phyloP scores from a whole-genome alignment of 1,284 basidiomycete genomes.

The Phenoliferia sp. region DNA sequence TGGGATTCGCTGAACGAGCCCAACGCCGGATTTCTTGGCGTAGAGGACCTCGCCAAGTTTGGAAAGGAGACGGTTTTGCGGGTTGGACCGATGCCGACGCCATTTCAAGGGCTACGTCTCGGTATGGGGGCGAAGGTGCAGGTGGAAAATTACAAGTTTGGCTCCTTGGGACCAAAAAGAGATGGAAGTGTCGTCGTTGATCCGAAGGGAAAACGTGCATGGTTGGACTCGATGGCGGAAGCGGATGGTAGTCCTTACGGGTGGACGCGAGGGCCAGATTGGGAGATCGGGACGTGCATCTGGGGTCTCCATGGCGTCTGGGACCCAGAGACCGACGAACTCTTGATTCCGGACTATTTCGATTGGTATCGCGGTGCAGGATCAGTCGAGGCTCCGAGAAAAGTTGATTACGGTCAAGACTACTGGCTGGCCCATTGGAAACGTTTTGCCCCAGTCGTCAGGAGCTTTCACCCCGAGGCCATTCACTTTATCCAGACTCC shows the following conservation, averaged over 20 bases:
- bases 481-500: slow-evolving; percentile 90
- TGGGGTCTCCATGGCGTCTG: slow-evolving; percentile 95
- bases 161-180: slow-evolving; percentile 69
- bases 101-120: slow-evolving; percentile 74
- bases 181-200: slow-evolving; percentile 72
- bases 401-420: slow-evolving; percentile 67
- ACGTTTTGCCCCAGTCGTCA: slow-evolving; percentile 60
- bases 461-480: slow-evolving; percentile 69
- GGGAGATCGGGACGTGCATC: slow-evolving; percentile 74
- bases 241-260: slow-evolving; percentile 55
- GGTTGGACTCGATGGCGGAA: slow-evolving; percentile 32
- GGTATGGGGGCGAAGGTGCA: slow-evolving; percentile 82
- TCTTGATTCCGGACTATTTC: slow-evolving; percentile 79
- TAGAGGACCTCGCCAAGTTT: slow-evolving; percentile 51
- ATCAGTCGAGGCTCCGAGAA: slow-evolving; percentile 18
- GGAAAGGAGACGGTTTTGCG: slow-evolving; percentile 48
- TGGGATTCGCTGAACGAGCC: slow-evolving; percentile 98
- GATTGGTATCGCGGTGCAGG: slow-evolving; percentile 35
- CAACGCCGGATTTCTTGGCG: slow-evolving; percentile 77
- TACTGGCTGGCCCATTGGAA: slow-evolving; percentile 79
- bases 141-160: slow-evolving; percentile 81
- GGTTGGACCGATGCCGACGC: slow-evolving; percentile 75
- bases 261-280: slow-evolving; percentile 69
- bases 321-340: slow-evolving; percentile 63
- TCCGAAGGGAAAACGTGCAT: slow-evolving; percentile 52